Evolutionary conservation across 1,139 yeast species (phyloP), one percentile per base, ranked within the genome.

Genomic region (Hyphopichia fennica): DNA sequence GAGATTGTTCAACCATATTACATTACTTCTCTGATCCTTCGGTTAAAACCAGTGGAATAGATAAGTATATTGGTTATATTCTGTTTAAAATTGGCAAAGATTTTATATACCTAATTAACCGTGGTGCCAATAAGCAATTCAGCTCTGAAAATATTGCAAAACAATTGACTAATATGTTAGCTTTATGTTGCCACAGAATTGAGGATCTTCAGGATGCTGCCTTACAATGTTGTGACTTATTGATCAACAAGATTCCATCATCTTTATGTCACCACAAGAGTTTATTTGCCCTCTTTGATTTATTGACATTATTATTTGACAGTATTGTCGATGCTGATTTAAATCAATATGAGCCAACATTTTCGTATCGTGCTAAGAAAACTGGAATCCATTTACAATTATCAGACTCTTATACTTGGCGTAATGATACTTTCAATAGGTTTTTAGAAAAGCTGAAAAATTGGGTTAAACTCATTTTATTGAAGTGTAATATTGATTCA

Each of bases 1-100:
- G 99, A 17, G 83, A 85, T 49, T 86, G 96, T 53, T 82, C 95
- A 0, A 82, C 83, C 30, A 71, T 82, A 33, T 73, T 91, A 45
- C 72, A 77, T 36, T 95, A 93, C 63, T 84, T 86, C 52, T 86
- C 95, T 2, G 98, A 93, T 54, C 95, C 96, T 3, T 85, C 95
- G 1, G 74, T 90, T 48, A 74, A 77, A 42, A 75, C 79, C 16
- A 84, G 89, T 33, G 90, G 85, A 6, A 77, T 89, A n/a, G 88
- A 84, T 41, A 82, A 79, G 46, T 81, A 77, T 46, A 77, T 91
- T 63, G 83, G 84, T 0, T 74, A 77, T 13, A 80, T 91, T 48
- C 78, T 93, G 0, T 72, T 74, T 47, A 77, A 79, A 40, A 74
- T 86, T 41, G 77, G 81, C 22, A 73, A 74, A 37, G 82, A 79